A percentile compares a stretch with the other conserved stretches of the same genome.
phyloP scores from a whole-genome alignment of 495 filamentous ascomycete species.

The Penicillium antarcticum region DNA sequence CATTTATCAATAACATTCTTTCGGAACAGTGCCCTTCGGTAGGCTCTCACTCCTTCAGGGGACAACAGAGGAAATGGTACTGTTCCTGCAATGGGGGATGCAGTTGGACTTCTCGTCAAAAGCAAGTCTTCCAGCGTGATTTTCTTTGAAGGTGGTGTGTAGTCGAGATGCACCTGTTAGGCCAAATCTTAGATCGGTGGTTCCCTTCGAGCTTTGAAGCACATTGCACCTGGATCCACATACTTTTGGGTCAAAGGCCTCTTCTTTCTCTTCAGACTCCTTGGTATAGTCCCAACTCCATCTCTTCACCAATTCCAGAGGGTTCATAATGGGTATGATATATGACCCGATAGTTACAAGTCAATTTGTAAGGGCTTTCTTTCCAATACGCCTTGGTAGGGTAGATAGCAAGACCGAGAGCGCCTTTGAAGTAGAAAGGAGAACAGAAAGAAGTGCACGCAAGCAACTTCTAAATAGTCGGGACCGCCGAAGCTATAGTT shows the following conservation, averaged over 20 bases:
- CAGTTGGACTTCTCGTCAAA: slow-evolving; percentile 3
- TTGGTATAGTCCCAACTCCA: not conserved
- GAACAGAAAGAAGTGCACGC: not conserved
- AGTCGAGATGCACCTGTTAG: slow-evolving; percentile 16
- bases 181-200: not conserved
- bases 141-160: slow-evolving; percentile 13
- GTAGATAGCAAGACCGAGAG: no score
- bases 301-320: not conserved
- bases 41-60: slow-evolving; percentile 15
- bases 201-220: not conserved
- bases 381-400: no score
- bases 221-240: not conserved
- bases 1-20: slow-evolving; percentile 16
- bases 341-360: no score
- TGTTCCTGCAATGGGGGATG: slow-evolving; percentile 19
- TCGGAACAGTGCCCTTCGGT: slow-evolving; percentile 17
- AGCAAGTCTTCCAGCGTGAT: slow-evolving; percentile 17
- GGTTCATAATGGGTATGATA: not conserved
- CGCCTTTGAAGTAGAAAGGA: not conserved
- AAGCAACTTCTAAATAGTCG: not conserved
- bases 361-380: no score
- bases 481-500: not conserved
- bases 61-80: slow-evolving; percentile 19
- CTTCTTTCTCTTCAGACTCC: not conserved
- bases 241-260: slow-evolving; percentile 7